Percentiles rank a stretch among this genome's conserved stretches.
Evolutionary conservation across 2,329 filamentous ascomycete species (phyloP).

Genomic region (Alternaria sp.): DNA sequence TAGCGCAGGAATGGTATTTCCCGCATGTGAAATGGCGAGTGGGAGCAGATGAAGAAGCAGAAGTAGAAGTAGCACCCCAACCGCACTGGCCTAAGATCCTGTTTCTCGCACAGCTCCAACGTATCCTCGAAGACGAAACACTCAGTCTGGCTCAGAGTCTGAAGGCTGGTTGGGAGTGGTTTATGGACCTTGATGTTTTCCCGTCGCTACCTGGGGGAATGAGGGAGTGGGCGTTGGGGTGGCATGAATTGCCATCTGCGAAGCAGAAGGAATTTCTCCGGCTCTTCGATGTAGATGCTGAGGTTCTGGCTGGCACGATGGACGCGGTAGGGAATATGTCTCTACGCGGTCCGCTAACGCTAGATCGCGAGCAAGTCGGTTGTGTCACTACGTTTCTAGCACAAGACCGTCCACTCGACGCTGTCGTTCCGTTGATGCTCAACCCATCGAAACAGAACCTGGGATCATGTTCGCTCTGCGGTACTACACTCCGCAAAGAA

Average conservation of each 20-base stretch:
- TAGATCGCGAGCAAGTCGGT: background rate
- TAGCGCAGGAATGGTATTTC: background rate
- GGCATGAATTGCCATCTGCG: background rate
- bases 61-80: background rate
- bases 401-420: background rate
- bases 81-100: background rate
- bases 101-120: background rate
- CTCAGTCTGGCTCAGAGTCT: background rate
- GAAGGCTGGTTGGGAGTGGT: background rate
- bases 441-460: background rate
- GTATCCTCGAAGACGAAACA: background rate
- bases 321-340: background rate
- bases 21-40: background rate
- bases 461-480: background rate
- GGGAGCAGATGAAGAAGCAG: background rate
- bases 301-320: background rate
- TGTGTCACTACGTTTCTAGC: background rate
- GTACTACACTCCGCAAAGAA: background rate
- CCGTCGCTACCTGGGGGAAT: background rate
- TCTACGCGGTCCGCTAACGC: background rate
- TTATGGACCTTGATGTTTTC: background rate
- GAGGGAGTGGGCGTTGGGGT: background rate
- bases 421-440: background rate
- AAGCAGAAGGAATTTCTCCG: background rate
- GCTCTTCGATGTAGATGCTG: background rate